Evolutionary conservation across 2,329 filamentous ascomycete genomes (phyloP).

Genomic region (Fragosphaeria purpurea): DNA sequence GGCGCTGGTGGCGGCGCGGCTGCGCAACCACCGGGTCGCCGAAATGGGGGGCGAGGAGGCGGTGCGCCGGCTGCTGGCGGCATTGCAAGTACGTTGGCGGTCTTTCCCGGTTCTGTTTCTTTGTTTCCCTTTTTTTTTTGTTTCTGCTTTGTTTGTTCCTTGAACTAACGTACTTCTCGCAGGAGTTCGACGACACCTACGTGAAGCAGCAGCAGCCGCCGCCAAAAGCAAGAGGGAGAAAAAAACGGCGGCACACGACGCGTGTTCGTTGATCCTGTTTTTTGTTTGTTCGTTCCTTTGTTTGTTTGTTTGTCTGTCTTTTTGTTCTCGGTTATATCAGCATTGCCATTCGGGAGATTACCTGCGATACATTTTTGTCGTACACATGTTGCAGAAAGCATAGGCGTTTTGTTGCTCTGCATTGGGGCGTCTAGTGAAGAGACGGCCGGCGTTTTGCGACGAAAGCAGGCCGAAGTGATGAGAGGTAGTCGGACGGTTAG

Average conservation of each 20-base stretch:
- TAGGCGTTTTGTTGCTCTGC: no score
- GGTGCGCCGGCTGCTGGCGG: conserved; percentile 9
- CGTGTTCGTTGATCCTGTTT: neutral
- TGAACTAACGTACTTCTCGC: neutral
- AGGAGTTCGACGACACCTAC: conserved; percentile 12
- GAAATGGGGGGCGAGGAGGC: conserved; percentile 13
- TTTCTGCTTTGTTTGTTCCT: neutral
- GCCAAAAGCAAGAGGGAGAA: neutral
- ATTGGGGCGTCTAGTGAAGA: no score
- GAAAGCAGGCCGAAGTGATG: no score
- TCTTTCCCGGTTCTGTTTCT: no score
- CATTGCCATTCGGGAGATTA: no score
- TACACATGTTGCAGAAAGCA: no score
- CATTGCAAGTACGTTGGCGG: conserved; percentile 11
- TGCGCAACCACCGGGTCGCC: conserved; percentile 8
- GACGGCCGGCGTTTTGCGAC: no score
- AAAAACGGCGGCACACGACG: neutral
- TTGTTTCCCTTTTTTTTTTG: neutral
- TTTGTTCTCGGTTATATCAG: no score
- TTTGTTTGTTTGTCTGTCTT: neutral
- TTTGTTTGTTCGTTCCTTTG: neutral
- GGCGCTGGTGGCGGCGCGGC: conserved; percentile 11
- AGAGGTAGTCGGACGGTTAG: no score
- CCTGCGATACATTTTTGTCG: no score
- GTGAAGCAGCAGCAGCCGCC: conserved; percentile 3